Conservation (phyloP, 129 eudicot genomes). For the Flaveria linearis region DNA sequence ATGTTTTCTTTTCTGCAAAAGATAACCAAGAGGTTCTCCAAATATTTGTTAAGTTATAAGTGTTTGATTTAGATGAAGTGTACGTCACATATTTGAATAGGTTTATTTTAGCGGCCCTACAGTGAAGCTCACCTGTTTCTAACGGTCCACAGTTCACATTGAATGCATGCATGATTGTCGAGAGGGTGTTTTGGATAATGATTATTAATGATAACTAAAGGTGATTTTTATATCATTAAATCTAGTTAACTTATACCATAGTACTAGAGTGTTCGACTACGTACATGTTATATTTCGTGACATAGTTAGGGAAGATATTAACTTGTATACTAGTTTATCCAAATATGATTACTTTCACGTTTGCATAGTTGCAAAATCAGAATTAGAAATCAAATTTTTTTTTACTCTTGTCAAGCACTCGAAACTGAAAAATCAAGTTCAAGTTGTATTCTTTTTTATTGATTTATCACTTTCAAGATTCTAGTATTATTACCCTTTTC, state of each 20-base stretch:
- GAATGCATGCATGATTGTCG: constrained; percentile 25
- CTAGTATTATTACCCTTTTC: too few species aligned
- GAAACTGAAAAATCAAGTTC: too few species aligned
- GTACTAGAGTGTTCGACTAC: constrained; percentile 1
- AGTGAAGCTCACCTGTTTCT: constrained; percentile 17
- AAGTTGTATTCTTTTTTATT: too few species aligned
- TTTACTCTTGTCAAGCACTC: too few species aligned
- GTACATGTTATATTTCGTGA: too few species aligned
- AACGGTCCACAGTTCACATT: constrained; percentile 33
- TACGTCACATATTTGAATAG: constrained; percentile 43
- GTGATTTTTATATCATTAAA: not conserved
- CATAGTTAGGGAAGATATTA: too few species aligned
- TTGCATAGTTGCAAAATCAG: too few species aligned
- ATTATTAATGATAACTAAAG: constrained; percentile 13
- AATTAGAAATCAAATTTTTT: too few species aligned
- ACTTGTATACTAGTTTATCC: too few species aligned
- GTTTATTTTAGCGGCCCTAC: constrained; percentile 32
- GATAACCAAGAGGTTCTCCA: constrained; percentile 39
- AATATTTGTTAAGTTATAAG: constrained; percentile 33
- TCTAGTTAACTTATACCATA: not conserved
- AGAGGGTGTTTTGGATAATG: constrained; percentile 9
- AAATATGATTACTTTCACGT: too few species aligned
- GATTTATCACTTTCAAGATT: too few species aligned
- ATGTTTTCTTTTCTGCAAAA: constrained; percentile 33
- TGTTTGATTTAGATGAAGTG: constrained; percentile 42